Evolutionary conservation across 2,329 filamentous ascomycete genomes (phyloP), one percentile per base, ranked within the genome.

Genomic region (Cercospora zeae-maydis): DNA sequence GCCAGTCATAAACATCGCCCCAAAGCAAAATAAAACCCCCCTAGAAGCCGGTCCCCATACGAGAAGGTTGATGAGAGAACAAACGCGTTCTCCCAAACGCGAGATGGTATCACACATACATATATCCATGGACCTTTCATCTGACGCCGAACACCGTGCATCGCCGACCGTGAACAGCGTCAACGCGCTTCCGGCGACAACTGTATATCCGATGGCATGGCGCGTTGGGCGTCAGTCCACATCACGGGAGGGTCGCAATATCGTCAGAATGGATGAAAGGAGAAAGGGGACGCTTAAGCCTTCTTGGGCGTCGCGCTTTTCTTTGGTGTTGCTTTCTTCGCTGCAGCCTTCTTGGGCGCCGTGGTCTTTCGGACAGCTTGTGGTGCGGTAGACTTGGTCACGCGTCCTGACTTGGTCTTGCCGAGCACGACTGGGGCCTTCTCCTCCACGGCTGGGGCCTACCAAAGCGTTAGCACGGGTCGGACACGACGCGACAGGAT

Each of bases 381-480:
- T 54, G 82, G 81, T 62, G 81, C 79, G 37, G 82, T 80, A 24
- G 83, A 81, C 86, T 95, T 96, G 72, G 88, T 86, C 72, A 96
- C 89, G 70, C 92, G 89, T 54, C 92, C 91, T 59, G 90, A 88
- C 86, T 95, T 95, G 77, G 91, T 93, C 86, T 91, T 93, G 76
- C 84, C 85, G 58, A 92, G 79, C 54, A 88, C 83, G 73, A 87
- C 86, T 21, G 79, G 73, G 66, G 86, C 82, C 79, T 89, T 87
- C 70, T 91, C 87, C 62, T 87, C 83, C 47, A 89, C 81, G 68
- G 88, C 88, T 62, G 87, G 85, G 14, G 86, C 86, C 84, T 87
- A 68, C 8, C 39, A 57, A 13, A 16, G 54, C 14, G 58, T 72
- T 59, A 71, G 68, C 53, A 61, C 59, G 33, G 37, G 54, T 16